Percentiles rank a stretch among this genome's conserved stretches.
Conservation (phyloP, 805 yeast genomes). For the Metschnikowia gelsemii region DNA sequence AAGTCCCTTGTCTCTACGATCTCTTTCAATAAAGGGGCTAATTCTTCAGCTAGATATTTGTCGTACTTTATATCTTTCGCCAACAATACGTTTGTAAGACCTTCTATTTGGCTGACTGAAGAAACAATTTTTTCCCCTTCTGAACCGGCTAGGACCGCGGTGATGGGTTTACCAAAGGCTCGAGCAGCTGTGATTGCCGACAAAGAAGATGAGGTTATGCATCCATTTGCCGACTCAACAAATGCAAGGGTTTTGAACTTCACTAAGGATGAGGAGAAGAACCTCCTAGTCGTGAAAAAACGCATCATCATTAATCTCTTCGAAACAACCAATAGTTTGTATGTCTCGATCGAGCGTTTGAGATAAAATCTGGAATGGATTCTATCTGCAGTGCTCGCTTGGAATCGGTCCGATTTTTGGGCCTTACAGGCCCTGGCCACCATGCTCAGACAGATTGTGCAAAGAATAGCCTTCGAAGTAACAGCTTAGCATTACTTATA, state of each 20-base stretch:
- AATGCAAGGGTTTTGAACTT: conserved; percentile 62
- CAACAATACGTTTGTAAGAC: conserved; percentile 54
- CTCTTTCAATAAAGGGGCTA: conserved; percentile 63
- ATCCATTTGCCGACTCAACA: conserved; percentile 59
- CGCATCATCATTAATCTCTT: conserved; percentile 14
- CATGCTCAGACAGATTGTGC: neutral
- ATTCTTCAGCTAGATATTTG: conserved; percentile 75
- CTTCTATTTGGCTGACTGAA: conserved; percentile 52
- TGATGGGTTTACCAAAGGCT: conserved; percentile 71
- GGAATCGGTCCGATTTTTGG: conserved; percentile 4
- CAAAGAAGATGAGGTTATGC: conserved; percentile 64
- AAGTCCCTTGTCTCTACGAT: conserved; percentile 45
- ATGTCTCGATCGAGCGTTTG: conserved; percentile 1
- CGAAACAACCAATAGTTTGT: neutral
- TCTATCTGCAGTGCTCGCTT: conserved; percentile 5
- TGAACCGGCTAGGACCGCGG: conserved; percentile 73
- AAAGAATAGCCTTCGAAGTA: no score
- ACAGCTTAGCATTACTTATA: no score
- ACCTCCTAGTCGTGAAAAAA: conserved; percentile 11
- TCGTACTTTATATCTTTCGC: conserved; percentile 60
- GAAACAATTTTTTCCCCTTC: conserved; percentile 49
- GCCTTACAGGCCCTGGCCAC: neutral
- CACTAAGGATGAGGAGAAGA: conserved; percentile 12
- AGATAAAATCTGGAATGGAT: neutral
- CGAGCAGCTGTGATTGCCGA: conserved; percentile 77